These are phyloP conservation scores for Pestalotiopsis sp. DNA, from an alignment of 2,329 filamentous ascomycete genomes.

Conservation along the genomic window DNA sequence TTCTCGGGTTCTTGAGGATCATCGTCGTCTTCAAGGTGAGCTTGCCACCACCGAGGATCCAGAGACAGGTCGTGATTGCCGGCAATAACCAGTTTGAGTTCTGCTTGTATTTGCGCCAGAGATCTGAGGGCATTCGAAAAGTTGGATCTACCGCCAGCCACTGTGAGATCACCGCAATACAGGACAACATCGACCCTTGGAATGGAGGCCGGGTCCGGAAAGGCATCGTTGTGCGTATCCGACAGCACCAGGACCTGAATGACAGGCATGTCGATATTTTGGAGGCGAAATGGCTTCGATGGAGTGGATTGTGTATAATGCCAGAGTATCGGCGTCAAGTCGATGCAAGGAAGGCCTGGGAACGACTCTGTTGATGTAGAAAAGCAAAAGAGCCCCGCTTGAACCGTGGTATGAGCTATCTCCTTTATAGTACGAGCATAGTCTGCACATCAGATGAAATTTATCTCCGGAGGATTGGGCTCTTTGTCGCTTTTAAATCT, in stretches of 20 bases:
- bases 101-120: constrained; percentile 29
- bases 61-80: constrained; percentile 36
- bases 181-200: constrained; percentile 37
- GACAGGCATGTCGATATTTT: background rate
- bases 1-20: background rate
- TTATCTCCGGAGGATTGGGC: too few species aligned
- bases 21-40: constrained; percentile 1
- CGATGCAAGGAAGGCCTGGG: too few species aligned
- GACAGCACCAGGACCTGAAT: constrained; percentile 11
- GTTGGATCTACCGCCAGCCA: constrained; percentile 28
- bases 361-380: too few species aligned
- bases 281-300: too few species aligned
- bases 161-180: constrained; percentile 41
- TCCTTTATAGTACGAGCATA: too few species aligned
- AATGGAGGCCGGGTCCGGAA: constrained; percentile 13
- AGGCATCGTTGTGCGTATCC: constrained; percentile 7
- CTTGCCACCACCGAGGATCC: constrained; percentile 13
- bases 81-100: constrained; percentile 37
- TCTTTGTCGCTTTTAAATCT: too few species aligned
- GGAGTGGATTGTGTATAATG: too few species aligned
- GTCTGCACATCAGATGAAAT: too few species aligned
- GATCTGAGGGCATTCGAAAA: constrained; percentile 31
- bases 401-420: too few species aligned
- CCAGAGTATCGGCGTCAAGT: too few species aligned
- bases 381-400: too few species aligned